Evolutionary conservation across 2,329 filamentous ascomycete species (phyloP).

Genomic region (Blastomyces parvus): DNA sequence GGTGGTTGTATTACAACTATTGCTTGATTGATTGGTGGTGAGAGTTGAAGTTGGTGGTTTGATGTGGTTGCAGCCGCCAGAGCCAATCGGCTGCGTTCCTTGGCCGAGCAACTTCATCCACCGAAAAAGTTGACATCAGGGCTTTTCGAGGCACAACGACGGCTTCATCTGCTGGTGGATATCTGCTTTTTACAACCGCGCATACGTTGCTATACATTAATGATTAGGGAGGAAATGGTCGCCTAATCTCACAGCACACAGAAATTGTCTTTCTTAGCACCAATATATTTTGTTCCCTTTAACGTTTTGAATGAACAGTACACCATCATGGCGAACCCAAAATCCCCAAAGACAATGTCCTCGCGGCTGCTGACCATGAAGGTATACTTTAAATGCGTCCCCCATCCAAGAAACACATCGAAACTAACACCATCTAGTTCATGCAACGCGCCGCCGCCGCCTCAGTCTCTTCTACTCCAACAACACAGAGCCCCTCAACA

Average conservation of each 20-base stretch:
- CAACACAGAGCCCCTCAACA: conserved; percentile 39
- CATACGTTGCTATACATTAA: neutral
- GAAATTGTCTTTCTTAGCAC: neutral
- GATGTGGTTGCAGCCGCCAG: neutral
- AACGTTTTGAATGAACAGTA: no score
- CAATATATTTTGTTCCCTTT: no score
- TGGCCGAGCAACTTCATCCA: neutral
- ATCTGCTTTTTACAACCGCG: neutral
- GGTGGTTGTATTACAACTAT: conserved; percentile 12
- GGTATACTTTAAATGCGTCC: conserved; percentile 27
- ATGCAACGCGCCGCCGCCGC: conserved; percentile 80
- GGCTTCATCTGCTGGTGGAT: neutral
- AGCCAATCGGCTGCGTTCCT: conserved; percentile 7
- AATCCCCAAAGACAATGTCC: conserved; percentile 63
- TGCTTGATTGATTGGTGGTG: neutral
- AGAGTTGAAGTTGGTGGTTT: neutral
- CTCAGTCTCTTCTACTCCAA: conserved; percentile 33
- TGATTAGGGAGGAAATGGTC: neutral
- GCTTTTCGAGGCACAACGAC: neutral
- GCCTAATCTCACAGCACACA: neutral
- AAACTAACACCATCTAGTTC: conserved; percentile 44
- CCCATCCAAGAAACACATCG: neutral
- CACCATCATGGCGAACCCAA: conserved; percentile 23
- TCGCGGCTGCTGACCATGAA: conserved; percentile 88
- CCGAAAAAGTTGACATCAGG: neutral